phyloP scores from a whole-genome alignment of 2,329 filamentous ascomycete species.

The Nothophoma quercina region DNA sequence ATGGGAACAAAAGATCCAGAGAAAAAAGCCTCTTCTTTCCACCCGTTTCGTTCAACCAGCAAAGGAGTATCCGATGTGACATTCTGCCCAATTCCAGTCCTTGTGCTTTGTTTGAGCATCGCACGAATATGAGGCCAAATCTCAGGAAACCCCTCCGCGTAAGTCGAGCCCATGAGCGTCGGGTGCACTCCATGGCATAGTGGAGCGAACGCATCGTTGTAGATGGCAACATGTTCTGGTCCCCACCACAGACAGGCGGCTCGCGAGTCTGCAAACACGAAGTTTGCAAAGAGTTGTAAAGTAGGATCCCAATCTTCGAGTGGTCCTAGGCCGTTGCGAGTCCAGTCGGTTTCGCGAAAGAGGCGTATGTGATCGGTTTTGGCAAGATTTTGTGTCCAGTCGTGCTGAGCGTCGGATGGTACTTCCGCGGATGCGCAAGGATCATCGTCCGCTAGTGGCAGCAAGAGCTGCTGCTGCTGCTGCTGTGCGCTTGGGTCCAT shows the following conservation, averaged over 20 bases:
- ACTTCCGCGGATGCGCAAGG: not conserved
- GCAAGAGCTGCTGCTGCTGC: not conserved
- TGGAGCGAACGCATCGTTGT: slow-evolving; percentile 33
- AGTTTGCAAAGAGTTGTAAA: slow-evolving; percentile 30
- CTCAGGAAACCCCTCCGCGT: slow-evolving; percentile 30
- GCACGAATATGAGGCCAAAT: slow-evolving; percentile 25
- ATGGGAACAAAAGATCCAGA: slow-evolving; percentile 35
- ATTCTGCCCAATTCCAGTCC: slow-evolving; percentile 26
- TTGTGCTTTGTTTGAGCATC: slow-evolving; percentile 28
- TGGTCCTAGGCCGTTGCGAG: slow-evolving; percentile 26
- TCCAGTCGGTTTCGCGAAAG: slow-evolving; percentile 34
- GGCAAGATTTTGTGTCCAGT: slow-evolving; percentile 33
- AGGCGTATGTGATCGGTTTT: slow-evolving; percentile 33
- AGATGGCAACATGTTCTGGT: slow-evolving; percentile 33
- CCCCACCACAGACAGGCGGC: slow-evolving; percentile 39
- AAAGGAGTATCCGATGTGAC: slow-evolving; percentile 24
- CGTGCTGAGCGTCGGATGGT: not conserved
- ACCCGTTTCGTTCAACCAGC: slow-evolving; percentile 31
- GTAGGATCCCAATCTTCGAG: slow-evolving; percentile 24
- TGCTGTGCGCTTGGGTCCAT: not conserved
- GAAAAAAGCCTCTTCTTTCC: slow-evolving; percentile 36
- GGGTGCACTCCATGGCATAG: slow-evolving; percentile 32
- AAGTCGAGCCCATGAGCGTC: slow-evolving; percentile 34
- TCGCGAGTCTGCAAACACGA: slow-evolving; percentile 36
- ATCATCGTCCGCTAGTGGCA: not conserved